These are phyloP conservation scores for Coniosporium tulheliwenetii DNA, from an alignment of 2,329 filamentous ascomycete species.

Conservation along the genomic window DNA sequence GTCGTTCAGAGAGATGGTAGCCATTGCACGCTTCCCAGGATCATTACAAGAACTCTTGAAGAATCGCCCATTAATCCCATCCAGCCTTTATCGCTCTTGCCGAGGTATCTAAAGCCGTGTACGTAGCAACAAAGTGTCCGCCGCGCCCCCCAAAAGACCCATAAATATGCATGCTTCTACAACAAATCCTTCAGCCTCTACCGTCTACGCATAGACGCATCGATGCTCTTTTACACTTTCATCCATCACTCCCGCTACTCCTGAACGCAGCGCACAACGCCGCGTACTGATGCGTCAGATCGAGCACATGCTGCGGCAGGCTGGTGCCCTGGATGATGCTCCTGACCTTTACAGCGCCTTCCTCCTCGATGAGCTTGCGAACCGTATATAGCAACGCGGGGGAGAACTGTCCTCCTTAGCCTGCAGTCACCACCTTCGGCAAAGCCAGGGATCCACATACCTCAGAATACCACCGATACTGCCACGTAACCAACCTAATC, in stretches of 20 bases:
- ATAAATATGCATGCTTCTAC: too few relatives aligned
- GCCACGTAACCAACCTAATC: conserved; percentile 89
- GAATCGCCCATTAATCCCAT: too few relatives aligned
- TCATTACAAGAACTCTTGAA: too few relatives aligned
- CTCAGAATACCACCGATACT: conserved; percentile 98
- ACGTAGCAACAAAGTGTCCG: too few relatives aligned
- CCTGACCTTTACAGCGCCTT: conserved; percentile 91
- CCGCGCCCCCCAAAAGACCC: too few relatives aligned
- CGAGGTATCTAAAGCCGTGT: too few relatives aligned
- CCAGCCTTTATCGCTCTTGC: too few relatives aligned
- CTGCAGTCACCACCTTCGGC: too few relatives aligned
- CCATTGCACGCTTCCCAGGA: too few relatives aligned
- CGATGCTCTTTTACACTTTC: conserved; percentile 10
- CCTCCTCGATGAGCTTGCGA: conserved; percentile 87
- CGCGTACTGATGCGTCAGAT: conserved; percentile 92
- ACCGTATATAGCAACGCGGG: conserved; percentile 78
- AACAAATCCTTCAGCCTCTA: too few relatives aligned
- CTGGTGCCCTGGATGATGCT: conserved; percentile 96
- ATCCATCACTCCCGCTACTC: conserved; percentile 82
- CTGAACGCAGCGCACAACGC: conserved; percentile 87
- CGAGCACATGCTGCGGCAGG: conserved; percentile 79
- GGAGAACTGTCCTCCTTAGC: conserved; percentile 79
- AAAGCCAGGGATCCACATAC: conserved; percentile 30
- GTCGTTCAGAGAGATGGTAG: too few relatives aligned
- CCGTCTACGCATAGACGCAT: too few relatives aligned